Evolutionary conservation across 2,329 filamentous ascomycete species (phyloP).

Genomic region (Parafenestella ontariensis): DNA sequence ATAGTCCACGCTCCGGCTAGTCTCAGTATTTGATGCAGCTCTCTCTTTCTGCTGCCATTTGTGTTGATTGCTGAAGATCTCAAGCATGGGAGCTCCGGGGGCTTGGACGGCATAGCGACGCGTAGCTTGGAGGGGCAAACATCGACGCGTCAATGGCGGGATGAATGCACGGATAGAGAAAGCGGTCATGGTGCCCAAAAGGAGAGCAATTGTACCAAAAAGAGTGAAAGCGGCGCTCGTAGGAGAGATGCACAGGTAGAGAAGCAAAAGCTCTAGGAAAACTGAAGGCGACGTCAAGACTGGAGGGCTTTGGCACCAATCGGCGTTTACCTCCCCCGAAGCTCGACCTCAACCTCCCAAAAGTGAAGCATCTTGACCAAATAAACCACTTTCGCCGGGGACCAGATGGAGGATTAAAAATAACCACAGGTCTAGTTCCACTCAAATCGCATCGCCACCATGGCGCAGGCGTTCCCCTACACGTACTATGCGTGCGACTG

Average conservation of each 20-base stretch:
- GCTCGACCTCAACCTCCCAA: background rate
- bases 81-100: constrained; percentile 76
- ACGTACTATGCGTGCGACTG: constrained; percentile 71
- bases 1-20: constrained; percentile 85
- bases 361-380: background rate
- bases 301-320: constrained; percentile 1
- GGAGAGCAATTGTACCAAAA: background rate
- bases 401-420: background rate
- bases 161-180: constrained; percentile 47
- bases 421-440: too few species aligned
- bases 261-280: background rate
- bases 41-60: constrained; percentile 95
- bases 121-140: constrained; percentile 28
- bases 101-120: constrained; percentile 79
- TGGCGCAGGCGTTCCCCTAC: constrained; percentile 67
- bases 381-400: background rate
- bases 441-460: constrained; percentile 28
- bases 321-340: constrained; percentile 9
- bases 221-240: background rate
- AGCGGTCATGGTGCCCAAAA: constrained; percentile 34
- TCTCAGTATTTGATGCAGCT: constrained; percentile 72
- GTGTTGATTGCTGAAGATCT: constrained; percentile 87
- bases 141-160: constrained; percentile 38
- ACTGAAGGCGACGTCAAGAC: constrained; percentile 9
- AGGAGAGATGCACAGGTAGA: background rate